Conservation (phyloP, 2,329 filamentous ascomycete species). For the Alternaria conjuncta region DNA sequence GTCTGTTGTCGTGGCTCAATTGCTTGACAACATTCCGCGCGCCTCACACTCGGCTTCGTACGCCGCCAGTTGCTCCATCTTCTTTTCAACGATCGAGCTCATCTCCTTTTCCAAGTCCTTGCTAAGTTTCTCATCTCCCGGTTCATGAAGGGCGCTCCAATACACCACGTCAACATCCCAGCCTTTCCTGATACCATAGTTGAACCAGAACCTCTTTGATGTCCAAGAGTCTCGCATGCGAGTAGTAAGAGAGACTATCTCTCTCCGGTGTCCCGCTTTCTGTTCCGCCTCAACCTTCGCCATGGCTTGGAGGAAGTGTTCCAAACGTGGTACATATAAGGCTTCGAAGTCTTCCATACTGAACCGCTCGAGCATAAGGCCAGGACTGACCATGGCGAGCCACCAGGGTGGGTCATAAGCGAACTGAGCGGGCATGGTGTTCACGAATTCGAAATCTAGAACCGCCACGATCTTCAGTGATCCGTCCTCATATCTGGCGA, state of each 20-base stretch:
- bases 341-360: neutral
- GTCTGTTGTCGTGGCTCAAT: too few relatives aligned
- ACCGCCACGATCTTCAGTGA: neutral
- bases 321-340: neutral
- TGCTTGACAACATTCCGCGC: too few relatives aligned
- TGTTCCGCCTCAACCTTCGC: neutral
- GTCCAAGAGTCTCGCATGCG: neutral
- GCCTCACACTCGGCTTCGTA: neutral
- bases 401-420: neutral
- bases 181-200: neutral
- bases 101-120: neutral
- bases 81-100: neutral
- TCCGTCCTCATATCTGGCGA: neutral
- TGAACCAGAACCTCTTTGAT: neutral
- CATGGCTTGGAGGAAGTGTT: neutral
- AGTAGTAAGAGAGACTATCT: neutral
- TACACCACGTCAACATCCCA: neutral
- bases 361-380: neutral
- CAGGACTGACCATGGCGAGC: neutral
- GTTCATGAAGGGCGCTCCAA: neutral
- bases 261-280: too few relatives aligned
- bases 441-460: neutral
- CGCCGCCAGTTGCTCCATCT: neutral
- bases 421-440: neutral
- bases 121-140: neutral